A percentile compares a stretch with the other conserved stretches of the same genome.
Evolutionary conservation across 2,329 filamentous ascomycete species (phyloP).

Genomic region (Penicillium sclerotigenum): DNA sequence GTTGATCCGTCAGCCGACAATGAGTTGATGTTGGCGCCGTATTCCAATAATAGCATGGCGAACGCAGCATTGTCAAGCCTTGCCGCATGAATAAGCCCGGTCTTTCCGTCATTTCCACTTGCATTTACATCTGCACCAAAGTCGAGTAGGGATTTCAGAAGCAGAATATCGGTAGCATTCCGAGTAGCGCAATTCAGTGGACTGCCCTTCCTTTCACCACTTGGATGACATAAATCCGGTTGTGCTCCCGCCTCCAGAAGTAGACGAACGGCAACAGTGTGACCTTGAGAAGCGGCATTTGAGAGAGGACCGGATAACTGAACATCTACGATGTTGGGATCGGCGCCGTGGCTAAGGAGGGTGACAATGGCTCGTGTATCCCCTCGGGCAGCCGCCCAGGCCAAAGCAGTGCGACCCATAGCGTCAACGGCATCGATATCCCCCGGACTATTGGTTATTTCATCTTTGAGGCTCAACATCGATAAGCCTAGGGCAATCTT

Average conservation of each 20-base stretch:
- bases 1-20: background rate
- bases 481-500: background rate
- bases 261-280: background rate
- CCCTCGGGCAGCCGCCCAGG: background rate
- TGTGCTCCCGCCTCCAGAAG: background rate
- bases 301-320: background rate
- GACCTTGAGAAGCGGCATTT: background rate
- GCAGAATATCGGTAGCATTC: background rate
- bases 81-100: background rate
- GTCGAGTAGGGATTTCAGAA: background rate
- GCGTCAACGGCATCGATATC: background rate
- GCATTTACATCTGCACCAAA: background rate
- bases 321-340: background rate
- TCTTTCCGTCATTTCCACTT: background rate
- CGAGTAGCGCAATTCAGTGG: background rate
- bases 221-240: background rate
- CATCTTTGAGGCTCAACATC: background rate
- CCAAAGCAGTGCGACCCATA: background rate
- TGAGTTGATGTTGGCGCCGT: background rate
- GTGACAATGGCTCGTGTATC: background rate
- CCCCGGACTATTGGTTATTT: background rate
- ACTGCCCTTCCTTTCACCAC: background rate
- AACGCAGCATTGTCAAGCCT: background rate
- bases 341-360: background rate
- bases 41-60: background rate